Evolutionary conservation across 164 flowering plant species (phyloP).

Genomic region (Akebia trifoliata): DNA sequence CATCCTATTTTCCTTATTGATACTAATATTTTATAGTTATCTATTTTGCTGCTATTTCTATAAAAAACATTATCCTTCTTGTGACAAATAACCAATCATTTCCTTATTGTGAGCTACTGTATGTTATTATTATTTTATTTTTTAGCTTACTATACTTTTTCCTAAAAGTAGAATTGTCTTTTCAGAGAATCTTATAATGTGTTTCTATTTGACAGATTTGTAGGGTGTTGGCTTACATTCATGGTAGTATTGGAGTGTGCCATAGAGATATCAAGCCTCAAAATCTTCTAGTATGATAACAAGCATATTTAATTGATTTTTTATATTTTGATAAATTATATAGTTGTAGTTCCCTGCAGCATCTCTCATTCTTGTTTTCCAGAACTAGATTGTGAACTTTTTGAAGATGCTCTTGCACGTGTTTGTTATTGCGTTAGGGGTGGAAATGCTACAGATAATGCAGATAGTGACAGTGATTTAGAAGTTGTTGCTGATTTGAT

Average conservation of each 20-base stretch:
- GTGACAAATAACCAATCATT: neutral
- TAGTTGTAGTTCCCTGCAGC: neutral
- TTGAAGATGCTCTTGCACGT: no score
- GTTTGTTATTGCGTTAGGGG: no score
- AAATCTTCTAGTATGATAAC: constrained; percentile 52
- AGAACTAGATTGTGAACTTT: no score
- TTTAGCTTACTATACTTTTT: neutral
- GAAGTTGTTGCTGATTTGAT: no score
- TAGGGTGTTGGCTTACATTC: constrained; percentile 51
- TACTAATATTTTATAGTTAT: no score
- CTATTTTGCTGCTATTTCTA: no score
- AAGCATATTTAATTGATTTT: neutral
- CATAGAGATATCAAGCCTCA: constrained; percentile 68
- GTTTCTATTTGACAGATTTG: constrained; percentile 39
- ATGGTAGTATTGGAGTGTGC: no score
- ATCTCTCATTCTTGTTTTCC: neutral
- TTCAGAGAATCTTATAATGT: neutral
- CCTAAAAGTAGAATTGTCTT: neutral
- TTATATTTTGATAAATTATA: neutral
- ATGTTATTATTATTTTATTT: neutral
- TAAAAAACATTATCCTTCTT: no score
- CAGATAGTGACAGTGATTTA: no score
- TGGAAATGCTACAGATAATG: no score
- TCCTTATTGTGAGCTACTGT: neutral
- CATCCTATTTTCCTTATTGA: no score